phyloP scores from a whole-genome alignment of 2,329 filamentous ascomycete genomes.

The Diaporthe vexans region DNA sequence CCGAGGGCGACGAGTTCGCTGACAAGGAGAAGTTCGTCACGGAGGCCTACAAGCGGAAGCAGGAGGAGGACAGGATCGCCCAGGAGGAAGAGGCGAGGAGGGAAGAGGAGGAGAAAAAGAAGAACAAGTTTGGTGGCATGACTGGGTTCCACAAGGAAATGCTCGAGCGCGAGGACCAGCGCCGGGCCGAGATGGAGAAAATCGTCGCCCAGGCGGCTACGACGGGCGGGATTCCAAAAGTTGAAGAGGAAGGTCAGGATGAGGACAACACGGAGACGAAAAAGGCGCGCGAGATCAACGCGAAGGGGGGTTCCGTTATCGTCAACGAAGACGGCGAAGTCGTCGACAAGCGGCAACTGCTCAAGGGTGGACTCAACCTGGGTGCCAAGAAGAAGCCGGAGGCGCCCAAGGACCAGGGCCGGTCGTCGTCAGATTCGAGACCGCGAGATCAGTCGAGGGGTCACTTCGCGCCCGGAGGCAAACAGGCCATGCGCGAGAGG shows the following conservation, averaged over 20 bases:
- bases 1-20: slow-evolving; percentile 83
- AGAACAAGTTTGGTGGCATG: slow-evolving; percentile 79
- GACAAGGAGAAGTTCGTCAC: slow-evolving; percentile 92
- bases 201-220: slow-evolving; percentile 71
- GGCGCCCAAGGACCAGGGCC: slow-evolving; percentile 50
- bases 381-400: slow-evolving; percentile 71
- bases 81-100: slow-evolving; percentile 79
- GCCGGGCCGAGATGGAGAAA: slow-evolving; percentile 78
- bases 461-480: slow-evolving; percentile 63
- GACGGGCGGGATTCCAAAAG: slow-evolving; percentile 50
- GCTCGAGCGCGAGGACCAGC: slow-evolving; percentile 77
- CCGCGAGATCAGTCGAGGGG: slow-evolving; percentile 51
- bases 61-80: slow-evolving; percentile 78
- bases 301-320: slow-evolving; percentile 71
- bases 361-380: slow-evolving; percentile 82
- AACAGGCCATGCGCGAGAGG: slow-evolving; percentile 79
- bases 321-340: slow-evolving; percentile 88
- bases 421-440: slow-evolving; percentile 47
- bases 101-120: slow-evolving; percentile 75
- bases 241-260: slow-evolving; percentile 53
- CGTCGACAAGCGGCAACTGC: slow-evolving; percentile 85
- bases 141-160: slow-evolving; percentile 83
- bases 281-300: slow-evolving; percentile 76
- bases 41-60: slow-evolving; percentile 84
- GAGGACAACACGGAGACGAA: slow-evolving; percentile 72